A percentile compares a stretch with the other conserved stretches of the same genome.
These are phyloP conservation scores for Ganoderma lingzhi DNA, from an alignment of 1,284 basidiomycete genomes.

Conservation along the genomic window DNA sequence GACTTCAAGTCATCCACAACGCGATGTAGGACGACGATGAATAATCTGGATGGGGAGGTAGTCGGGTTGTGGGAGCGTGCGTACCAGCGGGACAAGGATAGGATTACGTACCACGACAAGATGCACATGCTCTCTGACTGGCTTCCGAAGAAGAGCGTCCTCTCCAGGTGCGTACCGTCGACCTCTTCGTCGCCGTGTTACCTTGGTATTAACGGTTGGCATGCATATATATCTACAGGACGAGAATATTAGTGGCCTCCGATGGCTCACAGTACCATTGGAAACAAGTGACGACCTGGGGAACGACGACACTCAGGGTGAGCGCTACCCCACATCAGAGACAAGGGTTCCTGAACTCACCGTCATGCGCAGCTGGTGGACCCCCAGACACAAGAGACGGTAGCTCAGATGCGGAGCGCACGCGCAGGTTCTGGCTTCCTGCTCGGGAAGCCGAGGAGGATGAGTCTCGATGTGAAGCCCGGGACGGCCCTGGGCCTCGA, in stretches of 20 bases:
- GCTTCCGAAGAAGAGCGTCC: constrained; percentile 15
- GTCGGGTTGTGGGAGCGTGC: constrained; percentile 19
- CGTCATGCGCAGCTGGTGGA: constrained; percentile 5
- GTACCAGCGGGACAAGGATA: constrained; percentile 11
- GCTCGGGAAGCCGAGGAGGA: neutral
- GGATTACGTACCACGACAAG: constrained; percentile 16
- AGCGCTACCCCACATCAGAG: neutral
- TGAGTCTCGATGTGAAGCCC: neutral
- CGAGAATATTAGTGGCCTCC: constrained; percentile 9
- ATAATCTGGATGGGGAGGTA: constrained; percentile 5
- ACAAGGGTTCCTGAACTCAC: neutral
- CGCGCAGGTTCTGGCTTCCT: constrained; percentile 7
- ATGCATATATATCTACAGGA: neutral
- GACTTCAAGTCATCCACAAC: constrained; percentile 5
- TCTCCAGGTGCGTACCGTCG: constrained; percentile 12
- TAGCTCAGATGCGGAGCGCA: constrained; percentile 9
- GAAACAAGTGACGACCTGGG: constrained; percentile 13
- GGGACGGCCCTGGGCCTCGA: neutral
- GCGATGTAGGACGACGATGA: constrained; percentile 15
- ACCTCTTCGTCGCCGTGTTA: neutral
- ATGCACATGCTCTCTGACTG: constrained; percentile 18
- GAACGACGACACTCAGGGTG: constrained; percentile 8
- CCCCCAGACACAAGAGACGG: constrained; percentile 6
- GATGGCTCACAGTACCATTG: constrained; percentile 14
- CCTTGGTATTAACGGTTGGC: neutral